Conservation (phyloP, 352 stramenopile genomes). For the Phytophthora uliginosa region DNA sequence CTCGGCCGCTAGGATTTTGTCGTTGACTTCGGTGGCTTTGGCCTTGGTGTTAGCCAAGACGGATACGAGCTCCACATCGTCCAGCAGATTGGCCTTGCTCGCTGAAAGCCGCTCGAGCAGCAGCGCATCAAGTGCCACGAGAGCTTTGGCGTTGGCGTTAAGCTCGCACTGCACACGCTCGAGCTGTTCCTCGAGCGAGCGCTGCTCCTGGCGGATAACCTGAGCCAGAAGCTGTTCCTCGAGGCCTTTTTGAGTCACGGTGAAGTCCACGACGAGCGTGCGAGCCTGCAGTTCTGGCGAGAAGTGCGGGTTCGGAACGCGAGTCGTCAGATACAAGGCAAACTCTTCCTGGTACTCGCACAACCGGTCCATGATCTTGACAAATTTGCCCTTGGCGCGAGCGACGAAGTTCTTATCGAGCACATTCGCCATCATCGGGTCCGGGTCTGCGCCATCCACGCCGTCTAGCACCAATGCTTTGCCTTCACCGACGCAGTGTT, state of each 20-base stretch:
- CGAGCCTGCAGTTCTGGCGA: conserved; percentile 76
- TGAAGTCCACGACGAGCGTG: conserved; percentile 91
- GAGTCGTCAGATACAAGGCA: conserved; percentile 72
- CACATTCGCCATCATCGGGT: conserved; percentile 68
- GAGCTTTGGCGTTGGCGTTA: conserved; percentile 88
- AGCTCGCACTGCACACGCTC: conserved; percentile 88
- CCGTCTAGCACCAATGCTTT: conserved; percentile 88
- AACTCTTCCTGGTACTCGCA: conserved; percentile 80
- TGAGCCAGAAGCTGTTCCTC: conserved; percentile 93
- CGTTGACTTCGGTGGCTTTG: conserved; percentile 92
- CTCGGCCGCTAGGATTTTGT: conserved; percentile 90
- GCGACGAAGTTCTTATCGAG: conserved; percentile 76
- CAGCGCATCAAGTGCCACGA: conserved; percentile 87
- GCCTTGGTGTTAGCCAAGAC: conserved; percentile 92
- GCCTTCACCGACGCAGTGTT: conserved; percentile 90
- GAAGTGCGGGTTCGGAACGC: conserved; percentile 76
- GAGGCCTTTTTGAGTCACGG: conserved; percentile 90
- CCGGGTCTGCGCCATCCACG: conserved; percentile 67
- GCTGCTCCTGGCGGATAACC: conserved; percentile 94
- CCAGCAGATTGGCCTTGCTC: conserved; percentile 89
- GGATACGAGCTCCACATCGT: conserved; percentile 89
- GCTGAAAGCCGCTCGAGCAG: conserved; percentile 89
- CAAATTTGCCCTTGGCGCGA: conserved; percentile 69
- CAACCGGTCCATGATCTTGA: conserved; percentile 77
- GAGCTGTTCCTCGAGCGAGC: conserved; percentile 92